A percentile compares a stretch with the other conserved stretches of the same genome.
phyloP scores from a whole-genome alignment of 768 basidiomycete genomes.

The Mycena galericulata region DNA sequence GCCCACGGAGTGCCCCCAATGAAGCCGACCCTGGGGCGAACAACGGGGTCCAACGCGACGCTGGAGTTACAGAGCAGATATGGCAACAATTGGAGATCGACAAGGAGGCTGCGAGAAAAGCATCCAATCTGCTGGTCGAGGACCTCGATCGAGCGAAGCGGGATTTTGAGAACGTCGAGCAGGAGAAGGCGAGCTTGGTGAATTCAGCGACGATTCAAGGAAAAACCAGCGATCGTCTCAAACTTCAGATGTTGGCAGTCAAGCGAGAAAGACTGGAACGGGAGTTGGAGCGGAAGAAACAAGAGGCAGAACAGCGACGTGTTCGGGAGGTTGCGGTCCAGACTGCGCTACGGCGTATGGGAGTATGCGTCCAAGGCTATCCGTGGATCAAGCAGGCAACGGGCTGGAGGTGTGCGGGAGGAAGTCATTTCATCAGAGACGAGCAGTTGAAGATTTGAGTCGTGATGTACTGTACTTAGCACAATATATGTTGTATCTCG shows the following conservation, averaged over 20 bases:
- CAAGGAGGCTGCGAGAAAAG: background rate
- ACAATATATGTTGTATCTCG: no score
- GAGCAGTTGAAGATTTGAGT: conserved; percentile 8
- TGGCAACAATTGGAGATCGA: conserved; percentile 6
- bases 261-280: conserved; percentile 13
- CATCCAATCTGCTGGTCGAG: background rate
- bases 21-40: background rate
- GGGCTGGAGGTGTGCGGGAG: conserved; percentile 41
- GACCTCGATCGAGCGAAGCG: background rate
- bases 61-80: conserved; percentile 2
- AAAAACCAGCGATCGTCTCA: background rate
- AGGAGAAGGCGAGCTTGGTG: background rate
- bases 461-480: background rate
- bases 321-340: conserved; percentile 38
- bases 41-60: background rate
- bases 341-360: conserved; percentile 34
- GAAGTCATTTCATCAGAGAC: conserved; percentile 36
- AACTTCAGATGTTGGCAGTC: background rate
- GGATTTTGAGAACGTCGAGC: background rate
- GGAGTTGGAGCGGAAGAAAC: conserved; percentile 39
- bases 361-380: conserved; percentile 39
- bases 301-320: conserved; percentile 23
- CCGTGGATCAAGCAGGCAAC: conserved; percentile 38
- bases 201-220: background rate
- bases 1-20: background rate